A percentile compares a stretch with the other conserved stretches of the same genome.
phyloP scores from a whole-genome alignment of 2,329 filamentous ascomycete genomes.

The Beauveria pseudobassiana region DNA sequence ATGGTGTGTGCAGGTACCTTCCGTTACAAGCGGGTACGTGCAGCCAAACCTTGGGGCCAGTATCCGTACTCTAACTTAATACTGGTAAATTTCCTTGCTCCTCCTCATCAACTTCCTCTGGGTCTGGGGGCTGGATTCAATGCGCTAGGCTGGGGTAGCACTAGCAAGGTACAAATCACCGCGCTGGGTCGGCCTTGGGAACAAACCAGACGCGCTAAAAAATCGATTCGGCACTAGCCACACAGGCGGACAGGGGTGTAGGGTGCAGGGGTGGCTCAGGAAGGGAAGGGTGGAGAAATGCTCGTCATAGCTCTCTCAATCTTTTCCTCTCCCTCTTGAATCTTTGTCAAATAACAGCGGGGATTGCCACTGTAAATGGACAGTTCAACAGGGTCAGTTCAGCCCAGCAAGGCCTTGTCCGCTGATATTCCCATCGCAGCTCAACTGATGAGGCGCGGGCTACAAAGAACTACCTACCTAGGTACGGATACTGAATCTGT shows the following conservation, averaged over 20 bases:
- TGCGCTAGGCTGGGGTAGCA: background rate
- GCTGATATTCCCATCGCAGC: background rate
- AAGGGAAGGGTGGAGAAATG: background rate
- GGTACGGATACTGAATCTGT: no score
- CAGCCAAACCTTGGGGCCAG: background rate
- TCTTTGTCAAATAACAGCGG: background rate
- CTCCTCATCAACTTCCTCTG: no score
- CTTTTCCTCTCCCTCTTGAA: background rate
- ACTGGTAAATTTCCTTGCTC: no score
- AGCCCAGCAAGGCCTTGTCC: background rate
- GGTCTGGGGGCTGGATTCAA: background rate
- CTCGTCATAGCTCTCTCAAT: background rate
- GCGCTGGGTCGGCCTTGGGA: background rate
- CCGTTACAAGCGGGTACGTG: conserved; percentile 8
- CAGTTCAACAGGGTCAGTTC: background rate
- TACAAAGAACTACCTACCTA: background rate
- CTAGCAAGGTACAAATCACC: background rate
- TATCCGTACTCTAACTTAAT: no score
- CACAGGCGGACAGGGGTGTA: background rate
- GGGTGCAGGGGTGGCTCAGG: background rate
- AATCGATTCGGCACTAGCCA: conserved; percentile 4
- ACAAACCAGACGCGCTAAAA: background rate
- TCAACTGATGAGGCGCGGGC: background rate
- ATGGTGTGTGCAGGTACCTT: conserved; percentile 1
- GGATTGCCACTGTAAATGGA: background rate